Evolutionary conservation across 2,329 filamentous ascomycete species (phyloP).

Genomic region (Ceratocystis variospora): DNA sequence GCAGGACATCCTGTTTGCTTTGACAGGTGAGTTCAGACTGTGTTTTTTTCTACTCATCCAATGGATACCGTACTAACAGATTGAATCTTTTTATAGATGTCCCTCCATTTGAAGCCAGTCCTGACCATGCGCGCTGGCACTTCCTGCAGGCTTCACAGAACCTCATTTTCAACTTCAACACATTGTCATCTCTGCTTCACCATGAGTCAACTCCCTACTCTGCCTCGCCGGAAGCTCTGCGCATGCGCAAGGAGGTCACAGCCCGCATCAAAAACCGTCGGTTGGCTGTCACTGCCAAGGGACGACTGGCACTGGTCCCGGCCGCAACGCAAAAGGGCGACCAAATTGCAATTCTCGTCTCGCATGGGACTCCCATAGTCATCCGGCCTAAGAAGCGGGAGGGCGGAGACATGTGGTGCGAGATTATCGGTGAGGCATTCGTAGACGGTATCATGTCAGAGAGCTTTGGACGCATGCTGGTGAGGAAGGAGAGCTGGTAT

Average conservation of each 20-base stretch:
- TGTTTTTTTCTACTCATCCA: neutral
- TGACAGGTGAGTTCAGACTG: slow-evolving; percentile 10
- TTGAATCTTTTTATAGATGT: neutral
- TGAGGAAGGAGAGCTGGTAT: slow-evolving; percentile 17
- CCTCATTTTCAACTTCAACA: slow-evolving; percentile 13
- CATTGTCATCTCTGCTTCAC: slow-evolving; percentile 10
- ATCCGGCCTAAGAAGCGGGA: slow-evolving; percentile 9
- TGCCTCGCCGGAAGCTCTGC: slow-evolving; percentile 9
- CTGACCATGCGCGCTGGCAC: slow-evolving; percentile 15
- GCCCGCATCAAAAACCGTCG: slow-evolving; percentile 12
- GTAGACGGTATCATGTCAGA: slow-evolving; percentile 17
- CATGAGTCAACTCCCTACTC: slow-evolving; percentile 4
- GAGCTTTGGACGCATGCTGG: slow-evolving; percentile 11
- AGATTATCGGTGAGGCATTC: slow-evolving; percentile 18
- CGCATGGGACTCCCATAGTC: slow-evolving; percentile 16
- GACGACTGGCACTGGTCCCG: slow-evolving; percentile 15
- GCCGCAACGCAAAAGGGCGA: slow-evolving; percentile 18
- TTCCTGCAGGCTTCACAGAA: slow-evolving; percentile 11
- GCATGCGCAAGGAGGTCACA: neutral
- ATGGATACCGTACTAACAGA: neutral
- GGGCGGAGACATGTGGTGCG: slow-evolving; percentile 15
- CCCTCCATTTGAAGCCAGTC: slow-evolving; percentile 6
- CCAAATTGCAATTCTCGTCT: slow-evolving; percentile 12
- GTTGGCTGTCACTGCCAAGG: slow-evolving; percentile 12
- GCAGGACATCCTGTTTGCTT: slow-evolving; percentile 16